These are phyloP conservation scores for Aspergillus hiratsukae DNA, from an alignment of 2,329 filamentous ascomycete species.

Conservation along the genomic window DNA sequence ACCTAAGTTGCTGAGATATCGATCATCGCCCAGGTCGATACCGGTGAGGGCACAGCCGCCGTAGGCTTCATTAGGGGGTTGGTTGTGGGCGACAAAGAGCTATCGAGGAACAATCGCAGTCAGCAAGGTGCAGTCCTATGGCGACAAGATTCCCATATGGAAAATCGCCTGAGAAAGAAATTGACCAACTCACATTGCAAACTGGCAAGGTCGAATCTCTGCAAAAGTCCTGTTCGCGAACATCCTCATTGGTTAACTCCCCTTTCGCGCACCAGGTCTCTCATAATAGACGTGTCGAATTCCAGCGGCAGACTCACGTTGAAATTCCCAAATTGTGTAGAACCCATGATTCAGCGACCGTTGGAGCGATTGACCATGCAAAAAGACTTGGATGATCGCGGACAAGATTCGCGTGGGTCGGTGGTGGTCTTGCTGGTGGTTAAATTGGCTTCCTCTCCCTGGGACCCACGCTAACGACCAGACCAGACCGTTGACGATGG, in stretches of 20 bases:
- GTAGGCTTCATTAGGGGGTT: constrained; percentile 56
- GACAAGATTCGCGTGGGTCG: constrained; percentile 6
- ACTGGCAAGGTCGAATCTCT: constrained; percentile 76
- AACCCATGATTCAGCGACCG: constrained; percentile 39
- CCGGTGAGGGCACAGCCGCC: constrained; percentile 71
- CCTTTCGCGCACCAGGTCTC: constrained; percentile 5
- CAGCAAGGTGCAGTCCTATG: constrained; percentile 6
- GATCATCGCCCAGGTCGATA: constrained; percentile 63
- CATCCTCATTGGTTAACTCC: constrained; percentile 19
- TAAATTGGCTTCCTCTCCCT: constrained; percentile 13
- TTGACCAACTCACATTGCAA: constrained; percentile 66
- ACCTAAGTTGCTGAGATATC: constrained; percentile 79
- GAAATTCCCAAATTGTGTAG: constrained; percentile 57
- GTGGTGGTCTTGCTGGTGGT: constrained; percentile 3
- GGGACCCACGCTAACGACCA: constrained; percentile 22
- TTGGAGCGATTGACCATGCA: constrained; percentile 11
- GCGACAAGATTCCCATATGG: not conserved
- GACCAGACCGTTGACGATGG: constrained; percentile 16
- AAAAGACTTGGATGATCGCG: not conserved
- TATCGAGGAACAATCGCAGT: constrained; percentile 31
- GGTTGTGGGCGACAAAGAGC: constrained; percentile 61
- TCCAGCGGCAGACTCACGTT: constrained; percentile 41
- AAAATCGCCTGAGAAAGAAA: constrained; percentile 3
- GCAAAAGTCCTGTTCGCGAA: constrained; percentile 64
- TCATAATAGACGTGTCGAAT: not conserved